These are phyloP conservation scores for Lepidium sativum DNA, from an alignment of 345 rosid species.

Conservation along the genomic window DNA sequence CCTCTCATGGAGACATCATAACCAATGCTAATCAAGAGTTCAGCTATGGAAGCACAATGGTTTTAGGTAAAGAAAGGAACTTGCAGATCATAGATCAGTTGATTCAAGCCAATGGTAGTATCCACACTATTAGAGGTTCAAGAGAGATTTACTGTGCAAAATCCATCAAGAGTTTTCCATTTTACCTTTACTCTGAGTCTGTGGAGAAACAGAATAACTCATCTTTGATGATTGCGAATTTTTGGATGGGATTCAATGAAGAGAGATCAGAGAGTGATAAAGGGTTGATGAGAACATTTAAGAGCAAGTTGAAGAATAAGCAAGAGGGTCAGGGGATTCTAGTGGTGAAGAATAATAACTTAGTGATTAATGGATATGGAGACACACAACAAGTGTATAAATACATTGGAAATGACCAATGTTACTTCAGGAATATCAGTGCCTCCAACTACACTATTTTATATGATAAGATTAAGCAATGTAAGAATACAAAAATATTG, in stretches of 20 bases:
- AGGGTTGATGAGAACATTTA: conserved; percentile 5
- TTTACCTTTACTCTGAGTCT: conserved; percentile 31
- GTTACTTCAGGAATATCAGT: conserved; percentile 74
- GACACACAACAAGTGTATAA: conserved; percentile 51
- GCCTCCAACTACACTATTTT: conserved; percentile 54
- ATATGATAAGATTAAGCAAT: conserved; percentile 28
- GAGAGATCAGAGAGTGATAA: conserved; percentile 26
- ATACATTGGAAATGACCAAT: conserved; percentile 37
- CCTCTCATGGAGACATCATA: conserved; percentile 55
- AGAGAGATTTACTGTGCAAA: conserved; percentile 14
- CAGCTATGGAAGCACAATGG: conserved; percentile 48
- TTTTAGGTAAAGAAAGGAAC: conserved; percentile 38
- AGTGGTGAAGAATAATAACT: conserved; percentile 40
- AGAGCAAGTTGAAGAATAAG: conserved; percentile 37
- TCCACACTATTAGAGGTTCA: conserved; percentile 25
- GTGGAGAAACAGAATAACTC: conserved; percentile 35
- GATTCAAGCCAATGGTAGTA: conserved; percentile 40
- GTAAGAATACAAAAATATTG: no score
- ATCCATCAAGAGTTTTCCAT: conserved; percentile 45
- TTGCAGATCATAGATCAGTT: conserved; percentile 56
- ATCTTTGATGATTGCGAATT: conserved; percentile 25
- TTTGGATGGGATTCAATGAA: conserved; percentile 54
- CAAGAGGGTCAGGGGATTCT: conserved; percentile 49
- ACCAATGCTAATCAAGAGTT: conserved; percentile 44
- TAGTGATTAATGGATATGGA: conserved; percentile 38